Conservation (phyloP, 306 rosid genomes). For the Elaeagnus macrophylla region DNA sequence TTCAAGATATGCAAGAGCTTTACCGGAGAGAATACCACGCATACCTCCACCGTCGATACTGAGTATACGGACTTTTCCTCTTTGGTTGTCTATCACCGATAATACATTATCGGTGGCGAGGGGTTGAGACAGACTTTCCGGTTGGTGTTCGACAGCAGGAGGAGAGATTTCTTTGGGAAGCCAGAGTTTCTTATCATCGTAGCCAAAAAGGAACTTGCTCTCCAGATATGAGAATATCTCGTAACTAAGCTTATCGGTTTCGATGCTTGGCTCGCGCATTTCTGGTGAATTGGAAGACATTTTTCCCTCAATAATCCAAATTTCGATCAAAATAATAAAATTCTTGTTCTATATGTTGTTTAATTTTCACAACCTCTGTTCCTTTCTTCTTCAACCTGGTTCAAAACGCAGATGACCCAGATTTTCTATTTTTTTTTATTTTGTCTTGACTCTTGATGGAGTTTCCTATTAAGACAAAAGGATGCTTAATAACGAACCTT, state of each 20-base stretch:
- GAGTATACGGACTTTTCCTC: slow-evolving; percentile 90
- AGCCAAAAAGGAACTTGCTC: slow-evolving; percentile 85
- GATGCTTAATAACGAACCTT: neutral
- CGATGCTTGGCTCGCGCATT: slow-evolving; percentile 94
- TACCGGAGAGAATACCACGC: slow-evolving; percentile 89
- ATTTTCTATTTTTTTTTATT: slow-evolving; percentile 24
- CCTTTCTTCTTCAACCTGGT: neutral
- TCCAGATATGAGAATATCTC: slow-evolving; percentile 93
- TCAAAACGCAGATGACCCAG: neutral
- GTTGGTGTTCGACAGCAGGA: slow-evolving; percentile 22
- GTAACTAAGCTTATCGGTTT: slow-evolving; percentile 90
- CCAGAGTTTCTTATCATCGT: slow-evolving; percentile 91
- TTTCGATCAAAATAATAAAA: neutral
- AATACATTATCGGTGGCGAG: slow-evolving; percentile 23
- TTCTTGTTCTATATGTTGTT: neutral
- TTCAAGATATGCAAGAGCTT: slow-evolving; percentile 73
- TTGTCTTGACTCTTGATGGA: too few species aligned
- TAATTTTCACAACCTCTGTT: neutral
- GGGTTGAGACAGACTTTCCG: slow-evolving; percentile 22
- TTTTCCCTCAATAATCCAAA: neutral
- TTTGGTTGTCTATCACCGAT: slow-evolving; percentile 70
- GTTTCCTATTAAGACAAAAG: too few species aligned
- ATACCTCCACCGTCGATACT: slow-evolving; percentile 90
- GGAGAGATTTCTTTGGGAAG: slow-evolving; percentile 67
- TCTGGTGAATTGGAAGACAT: slow-evolving; percentile 51